Conservation (phyloP, 2,329 filamentous ascomycete species). For the Colletotrichum lindemuthianum region DNA sequence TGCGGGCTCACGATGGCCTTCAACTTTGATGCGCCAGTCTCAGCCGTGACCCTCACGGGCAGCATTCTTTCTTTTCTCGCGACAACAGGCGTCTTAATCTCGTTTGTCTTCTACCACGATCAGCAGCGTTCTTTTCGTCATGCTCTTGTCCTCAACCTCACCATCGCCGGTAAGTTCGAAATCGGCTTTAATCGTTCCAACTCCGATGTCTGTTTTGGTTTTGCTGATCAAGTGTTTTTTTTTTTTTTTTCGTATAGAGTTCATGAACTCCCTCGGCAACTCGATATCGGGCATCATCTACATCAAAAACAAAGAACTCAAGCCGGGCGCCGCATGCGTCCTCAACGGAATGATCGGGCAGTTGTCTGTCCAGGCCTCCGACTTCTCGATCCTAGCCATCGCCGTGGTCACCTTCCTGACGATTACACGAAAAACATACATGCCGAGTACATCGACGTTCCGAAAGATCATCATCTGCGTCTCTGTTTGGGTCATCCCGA, state of each 20-base stretch:
- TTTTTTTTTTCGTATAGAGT: conserved; percentile 46
- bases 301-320: conserved; percentile 41
- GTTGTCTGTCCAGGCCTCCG: conserved; percentile 54
- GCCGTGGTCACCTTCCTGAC: conserved; percentile 54
- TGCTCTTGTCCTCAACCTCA: conserved; percentile 39
- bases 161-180: conserved; percentile 38
- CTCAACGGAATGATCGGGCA: conserved; percentile 57
- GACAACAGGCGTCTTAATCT: conserved; percentile 28
- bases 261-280: conserved; percentile 55
- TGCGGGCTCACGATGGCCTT: conserved; percentile 36
- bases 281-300: conserved; percentile 51
- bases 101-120: conserved; percentile 31
- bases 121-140: conserved; percentile 40
- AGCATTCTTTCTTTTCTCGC: conserved; percentile 33
- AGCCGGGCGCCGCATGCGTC: conserved; percentile 47
- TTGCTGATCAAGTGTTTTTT: not conserved
- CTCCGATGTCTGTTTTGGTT: not conserved
- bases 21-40: conserved; percentile 23
- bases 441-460: conserved; percentile 43
- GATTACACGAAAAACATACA: conserved; percentile 47
- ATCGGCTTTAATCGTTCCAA: conserved; percentile 11
- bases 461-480: conserved; percentile 47
- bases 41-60: conserved; percentile 32
- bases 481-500: conserved; percentile 52
- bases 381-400: conserved; percentile 56